These are phyloP conservation scores for Colletotrichum viniferum DNA, from an alignment of 2,329 filamentous ascomycete genomes.

Conservation along the genomic window DNA sequence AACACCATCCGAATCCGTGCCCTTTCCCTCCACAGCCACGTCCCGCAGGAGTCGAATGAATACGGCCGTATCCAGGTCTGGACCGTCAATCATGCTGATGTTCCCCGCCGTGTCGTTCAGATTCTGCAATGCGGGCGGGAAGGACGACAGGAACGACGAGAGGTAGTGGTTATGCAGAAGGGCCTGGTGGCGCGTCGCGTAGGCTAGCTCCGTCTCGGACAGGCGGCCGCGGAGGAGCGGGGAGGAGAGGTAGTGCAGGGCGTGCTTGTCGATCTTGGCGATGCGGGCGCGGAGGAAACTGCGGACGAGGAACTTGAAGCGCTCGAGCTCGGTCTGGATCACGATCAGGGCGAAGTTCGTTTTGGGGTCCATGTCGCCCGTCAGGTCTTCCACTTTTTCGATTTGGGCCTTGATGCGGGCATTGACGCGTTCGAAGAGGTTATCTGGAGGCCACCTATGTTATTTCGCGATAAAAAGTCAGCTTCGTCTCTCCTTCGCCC, in stretches of 20 bases:
- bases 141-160: slow-evolving; percentile 81
- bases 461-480: not conserved
- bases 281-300: slow-evolving; percentile 84
- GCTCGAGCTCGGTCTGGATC: slow-evolving; percentile 93
- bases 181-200: slow-evolving; percentile 83
- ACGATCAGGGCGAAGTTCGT: slow-evolving; percentile 94
- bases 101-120: slow-evolving; percentile 91
- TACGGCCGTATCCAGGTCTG: slow-evolving; percentile 82
- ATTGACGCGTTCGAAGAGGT: slow-evolving; percentile 83
- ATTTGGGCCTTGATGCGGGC: slow-evolving; percentile 73
- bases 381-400: slow-evolving; percentile 75
- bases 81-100: slow-evolving; percentile 89
- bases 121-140: slow-evolving; percentile 79
- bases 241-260: slow-evolving; percentile 72
- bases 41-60: slow-evolving; percentile 78
- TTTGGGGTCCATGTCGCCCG: slow-evolving; percentile 84
- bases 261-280: slow-evolving; percentile 84
- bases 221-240: slow-evolving; percentile 64
- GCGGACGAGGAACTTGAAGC: slow-evolving; percentile 89
- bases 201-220: slow-evolving; percentile 78
- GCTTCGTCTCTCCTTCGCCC: not conserved
- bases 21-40: slow-evolving; percentile 61
- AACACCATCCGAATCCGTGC: slow-evolving; percentile 66
- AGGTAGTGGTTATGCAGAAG: slow-evolving; percentile 86
- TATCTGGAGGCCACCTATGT: slow-evolving; percentile 66